phyloP scores from a whole-genome alignment of 176 grass and related monocot species.

The Avena atlantica region DNA sequence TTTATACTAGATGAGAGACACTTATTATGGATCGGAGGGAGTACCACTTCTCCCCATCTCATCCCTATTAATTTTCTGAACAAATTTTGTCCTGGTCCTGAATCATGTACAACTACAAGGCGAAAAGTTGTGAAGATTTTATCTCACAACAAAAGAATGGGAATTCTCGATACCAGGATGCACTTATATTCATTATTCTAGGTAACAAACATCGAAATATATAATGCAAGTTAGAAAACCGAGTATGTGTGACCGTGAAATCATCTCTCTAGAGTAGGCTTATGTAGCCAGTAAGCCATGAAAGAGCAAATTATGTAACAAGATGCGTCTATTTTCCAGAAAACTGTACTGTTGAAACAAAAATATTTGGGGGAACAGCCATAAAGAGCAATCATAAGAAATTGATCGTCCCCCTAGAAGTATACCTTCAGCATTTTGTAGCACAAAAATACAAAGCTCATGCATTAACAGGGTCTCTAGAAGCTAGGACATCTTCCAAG shows the following conservation, averaged over 20 bases:
- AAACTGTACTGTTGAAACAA: neutral
- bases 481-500: constrained; percentile 47
- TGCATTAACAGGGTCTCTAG: constrained; percentile 49
- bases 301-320: constrained; percentile 5
- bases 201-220: constrained; percentile 20
- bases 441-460: constrained; percentile 43
- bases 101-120: constrained; percentile 3
- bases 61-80: neutral
- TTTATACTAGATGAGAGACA: no score
- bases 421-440: constrained; percentile 48
- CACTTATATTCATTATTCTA: constrained; percentile 15
- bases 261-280: neutral
- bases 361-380: neutral
- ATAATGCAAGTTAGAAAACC: no score
- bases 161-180: neutral
- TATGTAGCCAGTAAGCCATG: constrained; percentile 2
- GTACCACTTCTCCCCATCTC: neutral
- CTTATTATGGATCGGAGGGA: no score
- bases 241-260: neutral
- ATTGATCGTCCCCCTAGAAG: constrained; percentile 15
- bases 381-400: neutral
- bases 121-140: constrained; percentile 22
- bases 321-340: constrained; percentile 33
- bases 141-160: constrained; percentile 4
- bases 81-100: neutral